phyloP scores from a whole-genome alignment of 257 asterid genomes.

The Datura wrightii region DNA sequence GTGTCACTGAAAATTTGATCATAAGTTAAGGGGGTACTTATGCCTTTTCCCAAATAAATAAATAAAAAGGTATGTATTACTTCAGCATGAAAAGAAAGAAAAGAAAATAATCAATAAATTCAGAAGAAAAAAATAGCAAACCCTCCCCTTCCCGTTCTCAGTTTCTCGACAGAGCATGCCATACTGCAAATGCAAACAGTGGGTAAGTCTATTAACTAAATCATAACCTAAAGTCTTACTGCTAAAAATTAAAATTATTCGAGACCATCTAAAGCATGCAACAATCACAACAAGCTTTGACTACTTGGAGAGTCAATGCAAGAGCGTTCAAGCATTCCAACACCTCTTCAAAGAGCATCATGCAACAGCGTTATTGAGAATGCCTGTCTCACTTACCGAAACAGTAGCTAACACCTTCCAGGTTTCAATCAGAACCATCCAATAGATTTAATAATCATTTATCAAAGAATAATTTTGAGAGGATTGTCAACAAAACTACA shows the following conservation, averaged over 20 bases:
- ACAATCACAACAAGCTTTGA: not conserved
- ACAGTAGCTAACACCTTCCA: not conserved
- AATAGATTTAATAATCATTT: not conserved
- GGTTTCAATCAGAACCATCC: not conserved
- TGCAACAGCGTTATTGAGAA: not conserved
- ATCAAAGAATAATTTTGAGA: not conserved
- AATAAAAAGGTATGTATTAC: not conserved
- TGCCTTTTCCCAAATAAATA: not conserved
- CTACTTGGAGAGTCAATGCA: not conserved
- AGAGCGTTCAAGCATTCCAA: not conserved
- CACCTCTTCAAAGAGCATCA: not conserved
- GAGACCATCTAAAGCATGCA: not conserved
- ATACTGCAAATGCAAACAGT: not conserved
- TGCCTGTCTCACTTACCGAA: not conserved
- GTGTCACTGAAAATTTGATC: no score
- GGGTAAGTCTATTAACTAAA: not conserved
- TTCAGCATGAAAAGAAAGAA: not conserved
- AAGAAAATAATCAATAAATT: not conserved
- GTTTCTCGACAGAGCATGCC: not conserved
- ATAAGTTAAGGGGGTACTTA: no score
- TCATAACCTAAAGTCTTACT: not conserved
- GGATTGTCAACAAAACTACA: slow-evolving; percentile 3
- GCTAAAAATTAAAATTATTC: not conserved
- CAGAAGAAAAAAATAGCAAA: not conserved
- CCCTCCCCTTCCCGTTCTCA: not conserved